Conservation (phyloP, 306 rosid genomes). For the Glycyrrhiza uralensis region DNA sequence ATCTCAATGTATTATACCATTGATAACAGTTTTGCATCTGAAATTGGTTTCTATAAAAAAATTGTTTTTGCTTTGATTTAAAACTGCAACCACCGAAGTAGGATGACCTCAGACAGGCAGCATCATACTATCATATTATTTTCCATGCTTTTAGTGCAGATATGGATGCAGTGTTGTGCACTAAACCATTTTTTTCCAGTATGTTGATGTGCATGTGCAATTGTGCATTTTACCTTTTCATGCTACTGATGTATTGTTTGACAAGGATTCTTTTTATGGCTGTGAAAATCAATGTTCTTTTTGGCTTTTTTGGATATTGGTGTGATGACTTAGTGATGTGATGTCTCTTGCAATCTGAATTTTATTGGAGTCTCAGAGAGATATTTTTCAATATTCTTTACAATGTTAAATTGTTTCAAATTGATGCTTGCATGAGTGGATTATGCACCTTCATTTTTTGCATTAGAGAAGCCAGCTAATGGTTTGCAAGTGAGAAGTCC, state of each 20-base stretch:
- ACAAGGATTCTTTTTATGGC: background rate
- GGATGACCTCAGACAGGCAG: background rate
- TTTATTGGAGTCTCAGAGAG: background rate
- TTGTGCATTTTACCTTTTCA: conserved; percentile 2
- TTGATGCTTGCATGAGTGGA: conserved; percentile 6
- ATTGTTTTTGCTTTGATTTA: background rate
- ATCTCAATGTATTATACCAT: background rate
- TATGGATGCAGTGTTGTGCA: background rate
- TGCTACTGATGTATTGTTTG: conserved; percentile 3
- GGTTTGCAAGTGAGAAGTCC: conserved; percentile 12
- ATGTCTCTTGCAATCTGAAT: background rate
- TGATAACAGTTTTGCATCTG: background rate
- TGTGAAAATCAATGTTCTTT: conserved; percentile 10
- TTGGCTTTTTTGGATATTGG: background rate
- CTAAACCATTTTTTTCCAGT: background rate
- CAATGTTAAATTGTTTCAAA: conserved; percentile 2
- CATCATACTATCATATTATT: background rate
- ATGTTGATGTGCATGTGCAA: background rate
- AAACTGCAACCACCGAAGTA: background rate
- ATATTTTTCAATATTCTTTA: background rate
- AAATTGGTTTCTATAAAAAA: conserved; percentile 15
- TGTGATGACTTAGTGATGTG: background rate
- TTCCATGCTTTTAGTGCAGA: background rate
- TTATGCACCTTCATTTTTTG: conserved; percentile 8
- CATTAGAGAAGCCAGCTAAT: conserved; percentile 8